Evolutionary conservation across 2,329 filamentous ascomycete genomes (phyloP), one percentile per base, ranked within the genome.

Genomic region (Pleurostoma richardsiae): DNA sequence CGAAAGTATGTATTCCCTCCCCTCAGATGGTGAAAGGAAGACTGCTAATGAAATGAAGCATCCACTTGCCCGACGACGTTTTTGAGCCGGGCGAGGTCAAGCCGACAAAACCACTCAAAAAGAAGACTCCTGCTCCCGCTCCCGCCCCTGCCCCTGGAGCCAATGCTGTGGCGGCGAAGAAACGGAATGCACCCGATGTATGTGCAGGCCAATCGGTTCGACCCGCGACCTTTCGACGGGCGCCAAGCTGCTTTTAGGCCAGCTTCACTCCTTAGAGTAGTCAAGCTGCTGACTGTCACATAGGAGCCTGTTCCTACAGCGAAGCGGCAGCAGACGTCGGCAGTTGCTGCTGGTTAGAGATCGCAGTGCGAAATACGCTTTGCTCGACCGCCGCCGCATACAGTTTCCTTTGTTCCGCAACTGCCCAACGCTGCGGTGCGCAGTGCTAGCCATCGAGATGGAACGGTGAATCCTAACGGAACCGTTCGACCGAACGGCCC

Each of bases 51-150:
- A 45, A 45, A 40, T 53, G 31, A 59, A 96, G 91, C 67, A 88
- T 88, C 63, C 84, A 90, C 60, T 77, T 99, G 29, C 94, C 94
- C 29, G 84, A 89, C 49, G 92, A 99, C 64, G 83, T 97, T 3
- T 99, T 99, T 62, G 78, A 84, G 42, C 71, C 83, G 28, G 88
- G 88, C 58, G 94, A 99, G 66, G 71, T 73, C 43, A 86, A 82
- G 58, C 88, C 88, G 4, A 61, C 66, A 10, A 79, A 74, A 49
- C 74, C 76, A 11, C 71, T 74, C 45, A 79, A 76, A 59, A 82
- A 71, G 66, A 84, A 80, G 64, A 53, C 54, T 30, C 52, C 58
- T 39, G 19, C 19, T 19, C 19, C 19, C 19, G 19, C 19, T 19
- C 19, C 19, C 19, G 19, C 19, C 19, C 19, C 19, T 19, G 19